Evolutionary conservation across 1,284 basidiomycete genomes (phyloP), one percentile per base, ranked within the genome.

Genomic region (Fomitopsis schrenkii): DNA sequence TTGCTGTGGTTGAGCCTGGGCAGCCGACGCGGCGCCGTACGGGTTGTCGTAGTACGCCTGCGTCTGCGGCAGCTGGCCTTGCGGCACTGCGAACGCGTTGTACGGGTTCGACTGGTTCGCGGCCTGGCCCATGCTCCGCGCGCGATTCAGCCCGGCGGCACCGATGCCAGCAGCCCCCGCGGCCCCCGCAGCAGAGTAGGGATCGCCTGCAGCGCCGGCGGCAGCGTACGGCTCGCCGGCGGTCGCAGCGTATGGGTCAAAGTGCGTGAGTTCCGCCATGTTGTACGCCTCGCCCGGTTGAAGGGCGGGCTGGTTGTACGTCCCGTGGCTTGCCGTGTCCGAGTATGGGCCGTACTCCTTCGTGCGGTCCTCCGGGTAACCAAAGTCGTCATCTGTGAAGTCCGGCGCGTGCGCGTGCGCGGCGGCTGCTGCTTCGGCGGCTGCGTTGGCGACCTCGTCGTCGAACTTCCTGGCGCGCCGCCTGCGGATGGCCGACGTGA

Each of bases 391-490:
- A 57, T 84, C 83, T 22, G 81, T 74, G 71, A 86, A 86, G 58
- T 81, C 78, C 0, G 84, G 82, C 2, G 79, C 77, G 57, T 72
- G 71, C 41, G 74, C 66, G 30, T 68, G 65, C 6, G 70, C 64
- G 14, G 74, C 67, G 19, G 74, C 68, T 52, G 74, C 67, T 17
- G 74, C 68, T 52, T 69, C 73, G 7, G 69, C 66, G 5, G 74
- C 88, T 0, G 87, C 88, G 59, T 84, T 85, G 15, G 83, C 86
- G 46, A 89, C 84, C 61, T 91, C 90, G 35, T 79, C 78, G 71
- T 91, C 90, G 69, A 89, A 88, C 58, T 81, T 79, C 63, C 77
- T 72, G 1, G 86, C 87, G 9, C 87, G 83, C 6, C 83, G 83
- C 0, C 88, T 81, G 38, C 88, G 83, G 64, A 90, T 64, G 62